Conservation (phyloP, 2,329 filamentous ascomycete species). For the Phyllosticta citrichinensis region DNA sequence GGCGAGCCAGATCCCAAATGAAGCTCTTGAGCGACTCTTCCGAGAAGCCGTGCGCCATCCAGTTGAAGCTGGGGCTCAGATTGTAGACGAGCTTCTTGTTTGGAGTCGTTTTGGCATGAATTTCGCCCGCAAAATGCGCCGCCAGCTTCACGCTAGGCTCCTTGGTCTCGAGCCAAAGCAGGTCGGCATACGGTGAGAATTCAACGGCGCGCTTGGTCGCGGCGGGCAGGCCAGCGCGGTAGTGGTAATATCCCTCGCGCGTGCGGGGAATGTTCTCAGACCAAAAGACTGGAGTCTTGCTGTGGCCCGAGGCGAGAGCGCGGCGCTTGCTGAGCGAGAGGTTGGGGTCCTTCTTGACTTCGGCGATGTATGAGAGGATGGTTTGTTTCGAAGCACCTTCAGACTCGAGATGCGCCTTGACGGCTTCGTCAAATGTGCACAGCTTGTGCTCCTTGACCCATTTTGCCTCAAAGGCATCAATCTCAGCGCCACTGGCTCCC, state of each 20-base stretch:
- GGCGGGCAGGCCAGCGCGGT: conserved; percentile 69
- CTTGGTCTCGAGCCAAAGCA: conserved; percentile 95
- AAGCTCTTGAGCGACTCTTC: conserved; percentile 77
- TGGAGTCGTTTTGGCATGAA: conserved; percentile 53
- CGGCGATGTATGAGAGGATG: conserved; percentile 57
- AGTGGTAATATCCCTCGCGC: conserved; percentile 89
- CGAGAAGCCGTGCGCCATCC: conserved; percentile 90
- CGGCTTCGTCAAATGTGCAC: conserved; percentile 86
- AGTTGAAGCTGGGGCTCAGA: conserved; percentile 94
- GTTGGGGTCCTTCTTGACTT: conserved; percentile 55
- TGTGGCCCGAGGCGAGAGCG: conserved; percentile 57
- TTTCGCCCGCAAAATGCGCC: conserved; percentile 62
- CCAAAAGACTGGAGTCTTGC: conserved; percentile 64
- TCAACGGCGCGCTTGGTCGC: conserved; percentile 89
- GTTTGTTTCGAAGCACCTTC: conserved; percentile 54
- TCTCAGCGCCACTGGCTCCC: conserved; percentile 67
- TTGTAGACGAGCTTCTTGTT: conserved; percentile 94
- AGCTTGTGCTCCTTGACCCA: conserved; percentile 85
- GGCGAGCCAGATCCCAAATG: conserved; percentile 87
- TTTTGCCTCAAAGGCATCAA: conserved; percentile 73
- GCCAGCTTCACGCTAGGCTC: conserved; percentile 76
- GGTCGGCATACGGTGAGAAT: conserved; percentile 85
- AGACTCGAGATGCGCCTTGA: conserved; percentile 59
- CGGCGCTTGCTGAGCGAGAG: conserved; percentile 72
- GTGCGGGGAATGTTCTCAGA: conserved; percentile 88